Conservation (phyloP, 2,329 filamentous ascomycete species). For the Clonostachys chloroleuca region DNA sequence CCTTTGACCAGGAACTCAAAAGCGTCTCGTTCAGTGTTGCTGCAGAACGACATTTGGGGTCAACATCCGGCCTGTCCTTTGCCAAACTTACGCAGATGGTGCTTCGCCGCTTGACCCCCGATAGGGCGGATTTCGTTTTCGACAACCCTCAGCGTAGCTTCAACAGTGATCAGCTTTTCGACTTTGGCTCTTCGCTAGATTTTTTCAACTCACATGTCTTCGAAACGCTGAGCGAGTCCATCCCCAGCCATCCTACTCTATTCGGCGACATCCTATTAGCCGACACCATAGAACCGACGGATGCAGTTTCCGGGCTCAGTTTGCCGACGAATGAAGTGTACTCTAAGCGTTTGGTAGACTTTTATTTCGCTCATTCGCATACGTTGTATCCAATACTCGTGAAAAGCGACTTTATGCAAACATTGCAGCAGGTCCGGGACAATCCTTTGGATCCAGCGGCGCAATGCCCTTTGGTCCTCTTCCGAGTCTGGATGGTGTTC, state of each 20-base stretch:
- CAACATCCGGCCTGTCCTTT: slow-evolving; percentile 36
- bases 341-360: slow-evolving; percentile 24
- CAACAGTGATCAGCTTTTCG: slow-evolving; percentile 8
- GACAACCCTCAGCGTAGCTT: slow-evolving; percentile 8
- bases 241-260: slow-evolving; percentile 16
- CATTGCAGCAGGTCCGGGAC: slow-evolving; percentile 19
- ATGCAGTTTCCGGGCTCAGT: slow-evolving; percentile 6
- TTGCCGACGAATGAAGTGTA: slow-evolving; percentile 15
- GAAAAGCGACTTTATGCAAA: slow-evolving; percentile 22
- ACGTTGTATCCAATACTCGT: slow-evolving; percentile 38
- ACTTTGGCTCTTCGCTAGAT: slow-evolving; percentile 15
- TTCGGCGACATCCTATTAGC: slow-evolving; percentile 20
- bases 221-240: slow-evolving; percentile 12
- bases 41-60: slow-evolving; percentile 36
- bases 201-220: slow-evolving; percentile 13
- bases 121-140: slow-evolving; percentile 35
- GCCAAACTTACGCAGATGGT: slow-evolving; percentile 35
- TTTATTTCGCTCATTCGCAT: slow-evolving; percentile 41
- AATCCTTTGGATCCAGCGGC: slow-evolving; percentile 17
- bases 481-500: slow-evolving; percentile 42
- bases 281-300: slow-evolving; percentile 13
- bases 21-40: slow-evolving; percentile 33
- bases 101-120: slow-evolving; percentile 31
- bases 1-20: slow-evolving; percentile 25
- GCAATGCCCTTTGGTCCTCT: slow-evolving; percentile 25